Evolutionary conservation across 192 early-diverging fungal species (phyloP).

Genomic region (Backusella macrospora): DNA sequence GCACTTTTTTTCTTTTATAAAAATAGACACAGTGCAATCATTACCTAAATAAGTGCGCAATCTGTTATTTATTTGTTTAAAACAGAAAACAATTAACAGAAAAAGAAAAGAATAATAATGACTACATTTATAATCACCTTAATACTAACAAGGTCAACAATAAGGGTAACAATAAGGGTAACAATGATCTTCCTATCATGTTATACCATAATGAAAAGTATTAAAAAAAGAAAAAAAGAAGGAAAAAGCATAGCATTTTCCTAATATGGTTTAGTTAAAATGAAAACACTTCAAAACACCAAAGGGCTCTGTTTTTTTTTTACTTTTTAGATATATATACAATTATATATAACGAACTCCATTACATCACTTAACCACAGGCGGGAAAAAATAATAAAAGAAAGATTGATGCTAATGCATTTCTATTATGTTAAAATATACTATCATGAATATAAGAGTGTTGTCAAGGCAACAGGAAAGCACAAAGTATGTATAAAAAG

Average conservation of each 20-base stretch:
- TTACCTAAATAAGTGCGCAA: background rate
- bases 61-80: background rate
- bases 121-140: too few relatives aligned
- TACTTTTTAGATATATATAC: background rate
- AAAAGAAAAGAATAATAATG: too few relatives aligned
- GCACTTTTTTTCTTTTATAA: slow-evolving; percentile 1
- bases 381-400: too few relatives aligned
- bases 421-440: too few relatives aligned
- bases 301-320: background rate
- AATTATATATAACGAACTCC: background rate
- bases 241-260: background rate
- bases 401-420: too few relatives aligned
- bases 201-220: too few relatives aligned
- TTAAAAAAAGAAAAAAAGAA: background rate
- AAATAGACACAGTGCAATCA: background rate
- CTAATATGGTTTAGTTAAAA: background rate
- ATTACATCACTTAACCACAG: too few relatives aligned
- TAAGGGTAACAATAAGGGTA: too few relatives aligned
- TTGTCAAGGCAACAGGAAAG: too few relatives aligned
- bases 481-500: too few relatives aligned
- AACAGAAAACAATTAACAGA: background rate
- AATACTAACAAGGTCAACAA: too few relatives aligned
- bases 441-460: too few relatives aligned
- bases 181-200: background rate
- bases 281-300: background rate